These are phyloP conservation scores for Eucommia ulmoides DNA, from an alignment of 257 asterid species.

Conservation along the genomic window DNA sequence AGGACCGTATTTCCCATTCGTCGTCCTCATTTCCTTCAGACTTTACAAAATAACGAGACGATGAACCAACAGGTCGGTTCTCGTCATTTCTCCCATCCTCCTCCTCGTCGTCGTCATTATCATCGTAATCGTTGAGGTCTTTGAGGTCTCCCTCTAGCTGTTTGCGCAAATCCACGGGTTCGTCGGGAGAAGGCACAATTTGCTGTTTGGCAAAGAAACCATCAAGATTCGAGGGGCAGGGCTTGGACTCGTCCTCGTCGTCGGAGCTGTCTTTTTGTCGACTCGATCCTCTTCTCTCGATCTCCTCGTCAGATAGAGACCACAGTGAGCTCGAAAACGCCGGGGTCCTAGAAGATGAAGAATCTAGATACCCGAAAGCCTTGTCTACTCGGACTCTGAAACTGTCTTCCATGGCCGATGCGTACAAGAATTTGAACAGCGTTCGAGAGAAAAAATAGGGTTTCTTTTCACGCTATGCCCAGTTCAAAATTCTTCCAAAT, in stretches of 20 bases:
- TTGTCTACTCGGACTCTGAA: conserved; percentile 78
- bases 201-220: background rate
- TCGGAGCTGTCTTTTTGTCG: conserved; percentile 14
- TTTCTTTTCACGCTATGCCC: too few species aligned
- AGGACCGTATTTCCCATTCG: conserved; percentile 43
- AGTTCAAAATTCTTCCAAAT: too few species aligned
- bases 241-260: background rate
- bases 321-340: conserved; percentile 27
- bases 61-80: background rate
- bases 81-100: background rate
- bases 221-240: background rate
- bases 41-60: background rate
- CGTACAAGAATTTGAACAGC: too few species aligned
- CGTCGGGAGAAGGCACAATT: background rate
- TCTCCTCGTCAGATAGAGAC: conserved; percentile 71
- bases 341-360: conserved; percentile 11
- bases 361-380: conserved; percentile 47
- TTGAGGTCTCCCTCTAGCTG: background rate
- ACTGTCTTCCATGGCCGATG: conserved; percentile 74
- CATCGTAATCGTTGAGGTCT: background rate
- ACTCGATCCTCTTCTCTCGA: conserved; percentile 50
- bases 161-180: background rate
- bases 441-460: too few species aligned
- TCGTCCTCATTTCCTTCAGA: background rate
- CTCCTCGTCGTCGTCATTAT: background rate